Base-by-base conservation (phyloP, 2,329 filamentous ascomycete genomes). In the Drechmeria coniospora region DNA sequence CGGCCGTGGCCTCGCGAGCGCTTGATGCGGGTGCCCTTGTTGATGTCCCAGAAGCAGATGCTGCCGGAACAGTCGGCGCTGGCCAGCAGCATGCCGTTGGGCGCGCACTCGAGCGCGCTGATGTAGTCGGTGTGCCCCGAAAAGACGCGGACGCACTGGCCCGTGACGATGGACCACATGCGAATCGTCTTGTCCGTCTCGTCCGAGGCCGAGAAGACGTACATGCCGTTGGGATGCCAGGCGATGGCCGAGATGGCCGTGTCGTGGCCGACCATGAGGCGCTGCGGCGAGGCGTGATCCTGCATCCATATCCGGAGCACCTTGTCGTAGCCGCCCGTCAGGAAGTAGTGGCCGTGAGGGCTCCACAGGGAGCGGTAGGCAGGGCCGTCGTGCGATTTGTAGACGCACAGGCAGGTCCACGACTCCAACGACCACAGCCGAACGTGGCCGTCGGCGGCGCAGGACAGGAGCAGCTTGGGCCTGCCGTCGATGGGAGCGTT, bases 131-230 rank as follows among this genome's bases (percentile, higher is more conserved):
- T 79, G 47, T 98, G 90, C 1, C 90, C 90, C 0, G 81, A 84
- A 47, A 95, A 93, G 44, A 95, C 73, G 15, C 90, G 79, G 5
- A 94, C 81, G 20, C 84, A 83, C 35, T 77, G 75, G 16, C 90
- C 90, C 7, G 79, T 87, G 8, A 74, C 68, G n/a, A 94, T 71
- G 8, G 84, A 77, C 90, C 90, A 98, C 87, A 98, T 95, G 17
- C 90, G 77, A 19, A 95, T 81, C 1, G 84, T 90, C 51, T 87
- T 87, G 53, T 98, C 73, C 6, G 64, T 69, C 45, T 75, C 86
- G 39, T 80, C 80, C 9, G 83, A 92, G 4, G 80, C 84, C 0
- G 90, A 94, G 53, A 98, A 94, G 24, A 94, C 62, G 43, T 95
- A 98, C 5, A 79, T 73, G 12, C 82, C 83, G 47, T 98, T 98